phyloP scores from a whole-genome alignment of 495 filamentous ascomycete genomes.

The Hamigera avellanea region DNA sequence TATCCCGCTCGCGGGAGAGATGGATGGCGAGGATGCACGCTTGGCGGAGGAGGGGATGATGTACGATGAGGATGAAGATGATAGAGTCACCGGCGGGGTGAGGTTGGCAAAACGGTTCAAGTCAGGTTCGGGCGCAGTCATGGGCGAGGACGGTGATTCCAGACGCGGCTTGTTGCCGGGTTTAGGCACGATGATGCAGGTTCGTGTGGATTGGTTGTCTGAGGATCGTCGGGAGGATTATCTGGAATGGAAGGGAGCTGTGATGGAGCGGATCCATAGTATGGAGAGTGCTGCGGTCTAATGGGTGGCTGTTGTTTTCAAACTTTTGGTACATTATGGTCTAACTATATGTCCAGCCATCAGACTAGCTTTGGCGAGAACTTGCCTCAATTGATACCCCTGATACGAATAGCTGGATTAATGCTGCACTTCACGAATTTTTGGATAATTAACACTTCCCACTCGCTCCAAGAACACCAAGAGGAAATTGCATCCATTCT shows the following conservation, averaged over 20 bases:
- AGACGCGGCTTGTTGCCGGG: conserved; percentile 38
- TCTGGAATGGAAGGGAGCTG: conserved; percentile 56
- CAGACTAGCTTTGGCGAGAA: too few relatives aligned
- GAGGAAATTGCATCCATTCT: too few relatives aligned
- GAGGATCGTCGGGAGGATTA: conserved; percentile 58
- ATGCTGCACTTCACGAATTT: too few relatives aligned
- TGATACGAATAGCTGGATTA: too few relatives aligned
- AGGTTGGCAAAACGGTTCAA: conserved; percentile 16
- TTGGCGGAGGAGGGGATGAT: conserved; percentile 23
- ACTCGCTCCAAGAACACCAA: too few relatives aligned
- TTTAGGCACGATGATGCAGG: conserved; percentile 75
- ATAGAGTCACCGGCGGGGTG: conserved; percentile 12
- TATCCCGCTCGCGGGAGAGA: conserved; percentile 29
- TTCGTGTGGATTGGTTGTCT: conserved; percentile 68
- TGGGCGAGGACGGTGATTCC: conserved; percentile 7
- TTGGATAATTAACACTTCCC: too few relatives aligned
- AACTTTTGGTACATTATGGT: too few relatives aligned
- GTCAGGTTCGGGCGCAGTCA: conserved; percentile 3
- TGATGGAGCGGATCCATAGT: conserved; percentile 35
- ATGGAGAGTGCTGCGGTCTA: conserved; percentile 4
- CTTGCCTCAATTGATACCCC: too few relatives aligned
- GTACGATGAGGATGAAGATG: conserved; percentile 25
- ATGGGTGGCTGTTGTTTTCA: too few relatives aligned
- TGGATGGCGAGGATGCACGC: conserved; percentile 27
- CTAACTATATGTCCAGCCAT: too few relatives aligned